These are phyloP conservation scores for Nasturtium officinale DNA, from an alignment of 345 rosid species.

Conservation along the genomic window DNA sequence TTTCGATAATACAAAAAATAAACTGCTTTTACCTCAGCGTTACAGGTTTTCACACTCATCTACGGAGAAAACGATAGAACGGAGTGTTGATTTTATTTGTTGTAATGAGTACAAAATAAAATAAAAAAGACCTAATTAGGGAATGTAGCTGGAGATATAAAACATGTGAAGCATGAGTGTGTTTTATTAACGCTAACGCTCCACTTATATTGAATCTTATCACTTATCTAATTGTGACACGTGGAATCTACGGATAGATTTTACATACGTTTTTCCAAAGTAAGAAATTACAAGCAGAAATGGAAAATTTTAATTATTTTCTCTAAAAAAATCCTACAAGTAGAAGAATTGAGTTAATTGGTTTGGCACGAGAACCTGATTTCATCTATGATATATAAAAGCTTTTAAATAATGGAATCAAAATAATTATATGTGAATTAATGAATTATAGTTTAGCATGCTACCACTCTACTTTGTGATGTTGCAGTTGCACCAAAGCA, in stretches of 20 bases:
- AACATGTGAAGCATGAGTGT: constrained; percentile 33
- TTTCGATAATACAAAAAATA: neutral
- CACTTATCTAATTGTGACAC: constrained; percentile 2
- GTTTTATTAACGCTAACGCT: constrained; percentile 21
- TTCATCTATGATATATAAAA: neutral
- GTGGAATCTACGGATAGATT: constrained; percentile 10
- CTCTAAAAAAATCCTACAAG: neutral
- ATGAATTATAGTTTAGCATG: neutral
- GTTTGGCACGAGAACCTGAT: neutral
- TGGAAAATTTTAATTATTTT: neutral
- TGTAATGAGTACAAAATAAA: constrained; percentile 22
- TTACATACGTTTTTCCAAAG: neutral
- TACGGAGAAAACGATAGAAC: constrained; percentile 32
- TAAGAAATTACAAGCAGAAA: neutral
- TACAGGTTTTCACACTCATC: constrained; percentile 30
- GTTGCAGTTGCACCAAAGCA: neutral
- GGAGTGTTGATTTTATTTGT: neutral
- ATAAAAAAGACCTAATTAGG: neutral
- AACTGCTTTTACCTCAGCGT: constrained; percentile 25
- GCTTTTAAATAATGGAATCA: neutral
- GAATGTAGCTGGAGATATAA: constrained; percentile 29
- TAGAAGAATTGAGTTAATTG: constrained; percentile 4
- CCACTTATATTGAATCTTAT: neutral
- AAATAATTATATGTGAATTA: neutral
- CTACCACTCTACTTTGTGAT: neutral